These are phyloP conservation scores for Parastagonospora nodorum DNA, from an alignment of 2,329 filamentous ascomycete species.

Conservation along the genomic window DNA sequence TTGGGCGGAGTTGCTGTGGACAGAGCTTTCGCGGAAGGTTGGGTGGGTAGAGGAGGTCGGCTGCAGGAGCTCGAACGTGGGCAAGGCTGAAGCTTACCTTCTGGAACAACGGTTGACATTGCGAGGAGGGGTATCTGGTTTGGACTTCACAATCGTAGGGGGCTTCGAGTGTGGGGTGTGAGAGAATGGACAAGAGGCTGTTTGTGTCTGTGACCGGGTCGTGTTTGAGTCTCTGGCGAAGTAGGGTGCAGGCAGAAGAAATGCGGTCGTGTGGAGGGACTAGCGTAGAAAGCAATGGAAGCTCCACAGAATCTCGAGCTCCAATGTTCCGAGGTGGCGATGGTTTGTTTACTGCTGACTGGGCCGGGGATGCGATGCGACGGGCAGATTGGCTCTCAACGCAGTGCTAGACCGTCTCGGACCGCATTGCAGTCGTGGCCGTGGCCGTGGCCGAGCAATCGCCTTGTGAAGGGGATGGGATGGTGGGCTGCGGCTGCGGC, in stretches of 20 bases:
- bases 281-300: slow-evolving; percentile 49
- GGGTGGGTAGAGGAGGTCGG: background rate
- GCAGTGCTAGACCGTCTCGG: too few relatives aligned
- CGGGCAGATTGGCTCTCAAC: background rate
- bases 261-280: slow-evolving; percentile 40
- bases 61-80: slow-evolving; percentile 7
- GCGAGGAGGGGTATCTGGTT: slow-evolving; percentile 9
- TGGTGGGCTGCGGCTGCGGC: slow-evolving; percentile 27
- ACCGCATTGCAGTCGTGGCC: too few relatives aligned
- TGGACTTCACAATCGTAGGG: slow-evolving; percentile 1
- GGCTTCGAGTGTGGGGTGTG: background rate
- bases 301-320: slow-evolving; percentile 36
- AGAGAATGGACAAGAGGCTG: background rate
- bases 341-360: slow-evolving; percentile 18
- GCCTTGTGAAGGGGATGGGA: background rate
- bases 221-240: slow-evolving; percentile 30
- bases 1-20: background rate
- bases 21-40: background rate
- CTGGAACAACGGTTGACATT: slow-evolving; percentile 45
- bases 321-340: slow-evolving; percentile 23
- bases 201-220: slow-evolving; percentile 17
- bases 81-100: slow-evolving; percentile 46
- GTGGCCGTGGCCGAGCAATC: too few relatives aligned
- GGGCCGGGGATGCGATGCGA: background rate
- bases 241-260: slow-evolving; percentile 41